Evolutionary conservation across 108 stramenopile species (phyloP).

Genomic region (Epithemia pelagica): DNA sequence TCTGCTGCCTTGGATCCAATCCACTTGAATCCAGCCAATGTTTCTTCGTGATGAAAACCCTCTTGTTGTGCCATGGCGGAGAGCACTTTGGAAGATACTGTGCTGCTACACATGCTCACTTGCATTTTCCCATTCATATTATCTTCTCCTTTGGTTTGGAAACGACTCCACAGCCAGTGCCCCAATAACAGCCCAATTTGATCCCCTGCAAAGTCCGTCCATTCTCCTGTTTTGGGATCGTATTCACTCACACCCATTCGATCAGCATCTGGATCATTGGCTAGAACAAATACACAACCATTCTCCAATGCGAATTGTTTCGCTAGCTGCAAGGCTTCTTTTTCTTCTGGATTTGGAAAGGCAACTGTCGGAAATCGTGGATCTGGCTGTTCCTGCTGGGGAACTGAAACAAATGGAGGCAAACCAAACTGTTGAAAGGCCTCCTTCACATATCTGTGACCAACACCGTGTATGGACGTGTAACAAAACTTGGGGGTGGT

Average conservation of each 20-base stretch:
- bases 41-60: slow-evolving; percentile 91
- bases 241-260: slow-evolving; percentile 91
- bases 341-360: slow-evolving; percentile 97
- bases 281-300: slow-evolving; percentile 76
- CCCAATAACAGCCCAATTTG: slow-evolving; percentile 93
- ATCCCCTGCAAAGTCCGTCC: slow-evolving; percentile 93
- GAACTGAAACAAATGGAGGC: slow-evolving; percentile 65
- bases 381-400: slow-evolving; percentile 82
- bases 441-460: slow-evolving; percentile 54
- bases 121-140: slow-evolving; percentile 11
- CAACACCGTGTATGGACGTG: slow-evolving; percentile 98
- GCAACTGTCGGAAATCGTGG: slow-evolving; percentile 89
- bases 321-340: slow-evolving; percentile 88
- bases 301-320: slow-evolving; percentile 61
- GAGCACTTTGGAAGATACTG: slow-evolving; percentile 93
- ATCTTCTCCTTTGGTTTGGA: slow-evolving; percentile 29
- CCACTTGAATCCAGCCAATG: slow-evolving; percentile 96
- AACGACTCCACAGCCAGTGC: slow-evolving; percentile 80
- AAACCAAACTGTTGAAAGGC: slow-evolving; percentile 72
- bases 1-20: slow-evolving; percentile 70
- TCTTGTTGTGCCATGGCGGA: slow-evolving; percentile 73
- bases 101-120: slow-evolving; percentile 89
- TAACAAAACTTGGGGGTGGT: slow-evolving; percentile 64
- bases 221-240: slow-evolving; percentile 47
- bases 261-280: slow-evolving; percentile 99